These are phyloP conservation scores for Rhodomyrtus psidioides DNA, from an alignment of 441 rosid genomes.

Conservation along the genomic window DNA sequence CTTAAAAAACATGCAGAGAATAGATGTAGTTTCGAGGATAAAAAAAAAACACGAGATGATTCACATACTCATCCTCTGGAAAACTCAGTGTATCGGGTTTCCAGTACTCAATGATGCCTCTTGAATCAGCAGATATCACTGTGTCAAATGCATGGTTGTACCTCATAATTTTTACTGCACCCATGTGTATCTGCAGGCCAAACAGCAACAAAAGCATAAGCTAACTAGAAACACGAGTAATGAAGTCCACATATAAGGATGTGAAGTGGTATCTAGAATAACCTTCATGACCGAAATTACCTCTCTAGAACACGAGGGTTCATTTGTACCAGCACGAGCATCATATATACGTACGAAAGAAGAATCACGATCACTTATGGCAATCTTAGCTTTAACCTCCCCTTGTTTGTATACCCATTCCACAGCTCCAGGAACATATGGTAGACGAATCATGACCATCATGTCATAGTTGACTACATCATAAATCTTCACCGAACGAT, in stretches of 20 bases:
- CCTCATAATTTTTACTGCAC: constrained; percentile 68
- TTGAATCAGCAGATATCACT: constrained; percentile 72
- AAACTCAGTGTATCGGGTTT: constrained; percentile 59
- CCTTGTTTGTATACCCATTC: constrained; percentile 96
- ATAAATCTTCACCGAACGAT: constrained; percentile 76
- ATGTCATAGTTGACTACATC: constrained; percentile 96
- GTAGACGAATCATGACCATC: constrained; percentile 90
- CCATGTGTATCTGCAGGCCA: constrained; percentile 52
- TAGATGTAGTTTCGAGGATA: not conserved
- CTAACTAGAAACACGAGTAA: not conserved
- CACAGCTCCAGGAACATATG: constrained; percentile 68
- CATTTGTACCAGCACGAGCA: constrained; percentile 84
- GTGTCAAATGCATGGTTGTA: constrained; percentile 63
- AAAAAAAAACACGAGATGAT: not conserved
- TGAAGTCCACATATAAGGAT: not conserved
- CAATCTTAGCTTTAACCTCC: constrained; percentile 87
- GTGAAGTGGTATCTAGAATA: not conserved
- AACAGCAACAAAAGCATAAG: not conserved
- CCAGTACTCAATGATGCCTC: constrained; percentile 90
- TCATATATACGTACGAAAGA: constrained; percentile 74
- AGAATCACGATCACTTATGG: constrained; percentile 68
- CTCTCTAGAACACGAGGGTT: constrained; percentile 73
- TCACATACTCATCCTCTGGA: constrained; percentile 76
- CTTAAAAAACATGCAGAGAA: not conserved
- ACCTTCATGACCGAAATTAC: constrained; percentile 19